Conservation (phyloP, 2,329 filamentous ascomycete species). For the Alternaria sp. region DNA sequence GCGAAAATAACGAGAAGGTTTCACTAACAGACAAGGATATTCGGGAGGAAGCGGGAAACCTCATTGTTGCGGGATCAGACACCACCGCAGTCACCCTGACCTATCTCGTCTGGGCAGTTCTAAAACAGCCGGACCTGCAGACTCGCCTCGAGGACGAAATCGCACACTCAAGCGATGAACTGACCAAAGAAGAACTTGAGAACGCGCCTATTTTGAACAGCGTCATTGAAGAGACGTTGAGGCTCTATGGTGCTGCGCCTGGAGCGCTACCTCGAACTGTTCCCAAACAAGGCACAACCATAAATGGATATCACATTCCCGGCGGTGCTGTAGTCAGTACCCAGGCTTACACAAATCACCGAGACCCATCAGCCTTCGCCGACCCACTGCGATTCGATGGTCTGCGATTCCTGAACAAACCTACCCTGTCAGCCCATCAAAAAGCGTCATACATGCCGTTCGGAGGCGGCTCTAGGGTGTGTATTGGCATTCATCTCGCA, state of each 20-base stretch:
- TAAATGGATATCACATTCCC: constrained; percentile 51
- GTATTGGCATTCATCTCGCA: constrained; percentile 73
- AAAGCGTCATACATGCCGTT: constrained; percentile 72
- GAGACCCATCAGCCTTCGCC: constrained; percentile 38
- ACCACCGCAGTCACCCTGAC: constrained; percentile 48
- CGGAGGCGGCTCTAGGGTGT: constrained; percentile 72
- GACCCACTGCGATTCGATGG: constrained; percentile 44
- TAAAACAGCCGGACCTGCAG: constrained; percentile 32
- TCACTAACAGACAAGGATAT: constrained; percentile 39
- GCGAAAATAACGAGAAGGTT: constrained; percentile 34
- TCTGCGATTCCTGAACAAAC: constrained; percentile 37
- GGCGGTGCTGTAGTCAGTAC: constrained; percentile 49
- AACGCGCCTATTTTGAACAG: constrained; percentile 44
- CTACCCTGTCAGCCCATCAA: constrained; percentile 26
- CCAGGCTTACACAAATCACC: constrained; percentile 52
- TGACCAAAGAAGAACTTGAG: constrained; percentile 38
- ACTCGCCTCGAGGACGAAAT: constrained; percentile 35
- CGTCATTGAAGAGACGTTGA: constrained; percentile 52
- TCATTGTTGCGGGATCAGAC: constrained; percentile 48
- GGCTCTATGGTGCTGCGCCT: constrained; percentile 50
- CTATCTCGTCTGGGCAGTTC: constrained; percentile 47
- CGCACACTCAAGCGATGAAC: constrained; percentile 22
- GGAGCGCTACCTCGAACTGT: constrained; percentile 48
- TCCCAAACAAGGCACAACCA: constrained; percentile 43
- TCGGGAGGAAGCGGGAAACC: constrained; percentile 39